Evolutionary conservation across 768 basidiomycete genomes (phyloP).

Genomic region (Neoboletus subvelutipes): DNA sequence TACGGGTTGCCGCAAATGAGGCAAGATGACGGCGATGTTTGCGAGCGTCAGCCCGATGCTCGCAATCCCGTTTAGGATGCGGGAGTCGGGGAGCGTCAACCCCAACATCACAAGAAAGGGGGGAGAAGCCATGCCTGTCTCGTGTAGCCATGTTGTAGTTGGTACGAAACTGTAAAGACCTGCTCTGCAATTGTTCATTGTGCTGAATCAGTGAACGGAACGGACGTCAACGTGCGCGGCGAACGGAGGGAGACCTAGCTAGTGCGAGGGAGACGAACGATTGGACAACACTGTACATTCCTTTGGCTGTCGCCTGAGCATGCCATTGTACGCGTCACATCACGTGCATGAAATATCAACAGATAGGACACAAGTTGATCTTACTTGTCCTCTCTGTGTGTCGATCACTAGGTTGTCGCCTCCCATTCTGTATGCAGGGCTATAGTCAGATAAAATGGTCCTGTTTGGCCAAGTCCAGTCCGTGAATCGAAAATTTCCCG

Average conservation of each 20-base stretch:
- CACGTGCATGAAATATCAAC: slow-evolving; percentile 26
- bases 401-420: not conserved
- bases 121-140: slow-evolving; percentile 25
- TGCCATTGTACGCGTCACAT: slow-evolving; percentile 12
- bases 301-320: not conserved
- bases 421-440: not conserved
- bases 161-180: slow-evolving; percentile 28
- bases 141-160: slow-evolving; percentile 22
- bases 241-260: not conserved
- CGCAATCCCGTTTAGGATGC: slow-evolving; percentile 25
- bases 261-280: not conserved
- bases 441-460: not conserved
- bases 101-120: slow-evolving; percentile 25
- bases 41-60: slow-evolving; percentile 26
- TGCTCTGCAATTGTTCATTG: slow-evolving; percentile 27
- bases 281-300: not conserved
- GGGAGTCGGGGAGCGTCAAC: slow-evolving; percentile 27
- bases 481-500: not conserved
- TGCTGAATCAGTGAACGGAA: slow-evolving; percentile 1
- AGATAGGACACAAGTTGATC: not conserved
- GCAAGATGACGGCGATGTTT: slow-evolving; percentile 26
- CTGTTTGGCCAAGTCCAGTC: not conserved
- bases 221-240: slow-evolving; percentile 5
- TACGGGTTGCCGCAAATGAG: slow-evolving; percentile 23
- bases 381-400: too few species aligned